Base-by-base conservation (phyloP, 108 stramenopile species). In the Schizochytrium sp. region DNA sequence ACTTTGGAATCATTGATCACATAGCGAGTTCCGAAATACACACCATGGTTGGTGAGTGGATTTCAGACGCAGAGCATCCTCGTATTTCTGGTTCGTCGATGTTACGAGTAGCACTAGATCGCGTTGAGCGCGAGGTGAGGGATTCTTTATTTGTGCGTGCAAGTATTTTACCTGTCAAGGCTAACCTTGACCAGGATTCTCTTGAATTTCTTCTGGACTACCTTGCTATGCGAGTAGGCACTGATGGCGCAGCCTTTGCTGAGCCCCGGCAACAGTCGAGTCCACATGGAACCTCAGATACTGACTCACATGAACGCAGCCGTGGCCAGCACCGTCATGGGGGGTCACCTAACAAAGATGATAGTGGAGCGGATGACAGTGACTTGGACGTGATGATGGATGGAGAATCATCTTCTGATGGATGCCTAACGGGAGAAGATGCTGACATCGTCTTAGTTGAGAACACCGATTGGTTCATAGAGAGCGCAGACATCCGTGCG, bases 61-160 rank as follows among this genome's bases (percentile, higher is more conserved):
- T 83, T 0, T 83, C 76, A 53, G 76, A 83, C 40, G 2, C 76
- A 38, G 50, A 83, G 53, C 76, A 83, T 53, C 76, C 76, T 17
- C 76, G 76, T 53, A 55, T 83, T 56, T 83, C 76, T 8, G 76
- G 76, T 38, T 83, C 76, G 10, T 83, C 76, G 10, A 83, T 83
- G 76, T 28, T 83, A 5, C 76, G 76, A n/a, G 47, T 83, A 10
- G 76, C 76, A 53, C 53, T 83, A 5, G 76, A 83, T 38, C 47
- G 47, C 47, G 53, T 83, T 17, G 2, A 83, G 76, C 45, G 76
- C 45, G 76, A 50, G 0, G 10, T 53, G 76, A 47, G 28, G 17
- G 76, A 83, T n/a, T 10, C 76, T 5, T 38, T 55, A n/a, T 55
- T 47, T 55, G 53, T 83, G 45, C 76, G 76, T 53, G 50, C 53